A percentile compares a stretch with the other conserved stretches of the same genome.
Conservation (phyloP, 306 rosid species). For the Amphicarpaea edgeworthii region DNA sequence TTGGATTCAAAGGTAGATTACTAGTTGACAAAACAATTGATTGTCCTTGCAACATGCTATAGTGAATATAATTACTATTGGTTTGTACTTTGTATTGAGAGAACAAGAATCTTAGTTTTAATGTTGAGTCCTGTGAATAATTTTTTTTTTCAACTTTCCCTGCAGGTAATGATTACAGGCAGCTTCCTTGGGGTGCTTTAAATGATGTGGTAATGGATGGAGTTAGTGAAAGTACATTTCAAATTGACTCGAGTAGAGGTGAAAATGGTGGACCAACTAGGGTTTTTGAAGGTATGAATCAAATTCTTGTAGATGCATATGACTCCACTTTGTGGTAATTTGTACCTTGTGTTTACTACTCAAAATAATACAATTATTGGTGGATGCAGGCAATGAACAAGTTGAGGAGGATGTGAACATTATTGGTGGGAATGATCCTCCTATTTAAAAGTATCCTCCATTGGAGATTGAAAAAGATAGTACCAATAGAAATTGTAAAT, state of each 20-base stretch:
- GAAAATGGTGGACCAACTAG: slow-evolving; percentile 87
- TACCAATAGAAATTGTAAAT: too few species aligned
- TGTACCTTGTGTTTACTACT: slow-evolving; percentile 29
- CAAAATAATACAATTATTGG: slow-evolving; percentile 44
- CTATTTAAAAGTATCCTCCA: too few species aligned
- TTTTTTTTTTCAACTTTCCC: slow-evolving; percentile 16
- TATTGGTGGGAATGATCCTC: too few species aligned
- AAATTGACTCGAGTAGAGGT: slow-evolving; percentile 71
- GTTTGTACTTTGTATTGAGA: slow-evolving; percentile 19
- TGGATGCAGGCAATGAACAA: too few species aligned
- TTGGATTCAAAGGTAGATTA: slow-evolving; percentile 83
- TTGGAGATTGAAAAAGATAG: too few species aligned
- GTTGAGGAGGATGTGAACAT: too few species aligned
- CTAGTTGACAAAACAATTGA: slow-evolving; percentile 15
- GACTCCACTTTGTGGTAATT: slow-evolving; percentile 7
- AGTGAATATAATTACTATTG: too few species aligned
- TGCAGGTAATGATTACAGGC: slow-evolving; percentile 64
- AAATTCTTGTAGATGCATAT: slow-evolving; percentile 37
- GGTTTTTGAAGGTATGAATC: slow-evolving; percentile 74
- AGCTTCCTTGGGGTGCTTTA: slow-evolving; percentile 89
- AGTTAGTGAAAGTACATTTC: slow-evolving; percentile 89
- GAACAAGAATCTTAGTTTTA: background rate
- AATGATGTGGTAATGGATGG: slow-evolving; percentile 99
- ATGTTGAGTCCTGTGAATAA: slow-evolving; percentile 17
- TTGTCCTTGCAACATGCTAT: too few species aligned